Evolutionary conservation across 1,284 basidiomycete genomes (phyloP).

Genomic region (Earliella scabrosa): DNA sequence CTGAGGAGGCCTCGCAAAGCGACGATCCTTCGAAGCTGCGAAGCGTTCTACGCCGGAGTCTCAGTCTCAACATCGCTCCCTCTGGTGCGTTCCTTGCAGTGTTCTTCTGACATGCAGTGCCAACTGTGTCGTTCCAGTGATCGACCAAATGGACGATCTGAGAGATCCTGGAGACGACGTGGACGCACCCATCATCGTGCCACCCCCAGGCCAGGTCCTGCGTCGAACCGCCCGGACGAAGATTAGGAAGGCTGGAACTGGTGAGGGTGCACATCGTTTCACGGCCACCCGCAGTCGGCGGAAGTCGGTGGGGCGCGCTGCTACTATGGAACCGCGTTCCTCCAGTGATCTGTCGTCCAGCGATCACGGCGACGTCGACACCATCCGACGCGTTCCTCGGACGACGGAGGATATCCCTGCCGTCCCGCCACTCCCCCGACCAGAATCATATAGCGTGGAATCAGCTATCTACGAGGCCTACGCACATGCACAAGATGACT

Average conservation of each 20-base stretch:
- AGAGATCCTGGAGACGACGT: constrained; percentile 76
- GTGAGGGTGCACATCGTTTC: constrained; percentile 85
- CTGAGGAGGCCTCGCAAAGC: constrained; percentile 83
- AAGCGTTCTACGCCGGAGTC: constrained; percentile 82
- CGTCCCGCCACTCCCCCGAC: constrained; percentile 42
- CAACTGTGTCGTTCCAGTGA: constrained; percentile 43
- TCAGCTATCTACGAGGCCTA: constrained; percentile 85
- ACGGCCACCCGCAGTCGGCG: constrained; percentile 56
- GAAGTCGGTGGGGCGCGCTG: constrained; percentile 41
- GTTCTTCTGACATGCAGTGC: constrained; percentile 14
- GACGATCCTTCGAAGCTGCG: constrained; percentile 87
- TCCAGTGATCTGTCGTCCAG: constrained; percentile 64
- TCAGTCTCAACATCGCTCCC: constrained; percentile 87
- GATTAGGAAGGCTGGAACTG: constrained; percentile 88
- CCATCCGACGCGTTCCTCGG: constrained; percentile 28
- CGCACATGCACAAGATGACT: constrained; percentile 37
- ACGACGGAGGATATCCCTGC: constrained; percentile 27
- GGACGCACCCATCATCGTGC: constrained; percentile 89
- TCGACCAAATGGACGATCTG: constrained; percentile 70
- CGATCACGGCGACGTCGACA: constrained; percentile 60
- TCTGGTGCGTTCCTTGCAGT: constrained; percentile 63
- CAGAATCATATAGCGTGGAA: constrained; percentile 80
- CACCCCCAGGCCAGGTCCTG: constrained; percentile 86
- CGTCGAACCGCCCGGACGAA: constrained; percentile 93
- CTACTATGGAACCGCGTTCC: constrained; percentile 27